Base-by-base conservation (phyloP, 495 filamentous ascomycete genomes). In the Amphirosellinia nigrospora region DNA sequence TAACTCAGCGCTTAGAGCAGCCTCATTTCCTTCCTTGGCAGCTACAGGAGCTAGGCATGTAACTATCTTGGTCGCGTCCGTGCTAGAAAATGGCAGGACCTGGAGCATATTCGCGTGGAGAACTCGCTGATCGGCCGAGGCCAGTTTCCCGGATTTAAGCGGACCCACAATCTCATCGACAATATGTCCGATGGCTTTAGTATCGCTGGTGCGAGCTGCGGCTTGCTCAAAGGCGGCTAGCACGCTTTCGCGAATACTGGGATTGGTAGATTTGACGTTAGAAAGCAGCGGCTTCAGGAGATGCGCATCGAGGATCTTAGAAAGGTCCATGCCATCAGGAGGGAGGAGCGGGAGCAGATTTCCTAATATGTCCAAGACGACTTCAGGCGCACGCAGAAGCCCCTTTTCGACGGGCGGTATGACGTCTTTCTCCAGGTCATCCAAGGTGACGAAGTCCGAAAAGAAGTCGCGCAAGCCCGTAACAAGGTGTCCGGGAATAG, bases 241-340 rank as follows among this genome's bases (percentile, higher is more conserved):
- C 26, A 92, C 92, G 11, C 93, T 93, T 63, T 87, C 88, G 52
- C 96, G 88, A 64, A 98, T 93, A 2, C 76, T 78, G 4, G 86
- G 80, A 74, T 96, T 97, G 66, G 91, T 92, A 10, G 96, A 98
- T 80, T 97, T 98, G 81, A 92, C 84, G 79, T 92, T 97, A 23
- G 93, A 88, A 11, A 98, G 75, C 5, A 99, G 80, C 21, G 94
- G 95, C 73, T 97, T 98, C 26, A 95, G 79, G 16, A 98, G 82
- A 61, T 89, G 88, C 30, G 86, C 80, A 43, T 85, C 86, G 21
- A 97, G 82, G 10, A 92, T 77, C 53, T 89, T 87, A 11, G 94
- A 93, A 2, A 97, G 84, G 74, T 98, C 95, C 67, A 97, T 83
- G 0, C 82, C 81, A 39, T 82, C 76, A 15, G 3, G 28, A 1